A percentile compares a stretch with the other conserved stretches of the same genome.
Evolutionary conservation across 1,139 yeast species (phyloP).

Genomic region (Citeromyces siamensis): DNA sequence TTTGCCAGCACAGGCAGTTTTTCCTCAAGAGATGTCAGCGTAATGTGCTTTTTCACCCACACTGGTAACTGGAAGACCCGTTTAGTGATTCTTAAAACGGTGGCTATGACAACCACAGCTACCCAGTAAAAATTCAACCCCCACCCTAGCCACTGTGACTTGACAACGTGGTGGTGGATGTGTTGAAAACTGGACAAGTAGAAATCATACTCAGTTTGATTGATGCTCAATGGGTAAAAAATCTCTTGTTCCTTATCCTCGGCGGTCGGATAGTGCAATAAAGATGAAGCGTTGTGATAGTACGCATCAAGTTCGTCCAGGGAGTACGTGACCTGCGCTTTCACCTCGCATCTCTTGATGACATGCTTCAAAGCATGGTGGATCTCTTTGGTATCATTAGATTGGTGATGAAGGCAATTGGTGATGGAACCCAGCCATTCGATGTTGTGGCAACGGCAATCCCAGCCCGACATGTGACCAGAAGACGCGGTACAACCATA

Average conservation of each 20-base stretch:
- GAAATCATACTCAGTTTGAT: background rate
- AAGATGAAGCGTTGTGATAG: constrained; percentile 1
- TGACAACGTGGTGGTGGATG: constrained; percentile 12
- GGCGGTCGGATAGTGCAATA: background rate
- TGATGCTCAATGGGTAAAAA: background rate
- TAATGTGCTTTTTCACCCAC: constrained; percentile 18
- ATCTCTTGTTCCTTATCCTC: background rate
- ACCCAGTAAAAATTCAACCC: constrained; percentile 27
- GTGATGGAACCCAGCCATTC: constrained; percentile 28
- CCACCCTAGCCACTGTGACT: constrained; percentile 28
- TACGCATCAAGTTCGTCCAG: background rate
- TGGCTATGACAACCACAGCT: constrained; percentile 16
- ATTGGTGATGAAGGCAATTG: constrained; percentile 18
- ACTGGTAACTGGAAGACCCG: constrained; percentile 4
- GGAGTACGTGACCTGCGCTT: constrained; percentile 12
- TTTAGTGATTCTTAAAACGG: constrained; percentile 11
- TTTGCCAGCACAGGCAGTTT: background rate
- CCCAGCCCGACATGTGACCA: constrained; percentile 17
- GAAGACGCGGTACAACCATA: constrained; percentile 26
- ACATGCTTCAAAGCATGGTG: constrained; percentile 25
- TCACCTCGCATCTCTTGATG: constrained; percentile 19
- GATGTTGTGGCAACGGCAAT: constrained; percentile 24
- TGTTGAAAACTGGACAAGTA: background rate
- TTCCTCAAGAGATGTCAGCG: constrained; percentile 27
- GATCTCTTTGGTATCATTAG: constrained; percentile 14